Conservation (phyloP, 2,329 filamentous ascomycete species). For the Trichoderma sp. region DNA sequence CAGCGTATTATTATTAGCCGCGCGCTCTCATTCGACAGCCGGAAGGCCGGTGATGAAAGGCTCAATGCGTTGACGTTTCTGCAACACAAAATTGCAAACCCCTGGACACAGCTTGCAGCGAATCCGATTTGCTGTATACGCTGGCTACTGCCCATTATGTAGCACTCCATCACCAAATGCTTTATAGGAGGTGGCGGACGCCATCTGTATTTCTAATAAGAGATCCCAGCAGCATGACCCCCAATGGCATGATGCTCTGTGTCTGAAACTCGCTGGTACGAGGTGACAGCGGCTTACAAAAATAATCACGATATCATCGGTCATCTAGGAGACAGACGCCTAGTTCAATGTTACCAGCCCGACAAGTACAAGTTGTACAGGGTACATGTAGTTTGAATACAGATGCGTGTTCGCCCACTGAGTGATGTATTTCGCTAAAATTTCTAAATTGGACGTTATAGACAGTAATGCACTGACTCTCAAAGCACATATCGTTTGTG, state of each 20-base stretch:
- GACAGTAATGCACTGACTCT: background rate
- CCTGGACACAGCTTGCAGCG: background rate
- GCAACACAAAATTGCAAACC: background rate
- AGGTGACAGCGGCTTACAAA: background rate
- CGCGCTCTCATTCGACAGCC: conserved; percentile 11
- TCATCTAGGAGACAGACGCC: background rate
- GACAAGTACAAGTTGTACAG: background rate
- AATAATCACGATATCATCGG: background rate
- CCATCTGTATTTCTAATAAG: background rate
- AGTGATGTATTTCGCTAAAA: background rate
- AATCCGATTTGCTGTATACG: background rate
- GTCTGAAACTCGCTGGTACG: background rate
- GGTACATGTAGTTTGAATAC: background rate
- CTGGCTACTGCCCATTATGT: background rate
- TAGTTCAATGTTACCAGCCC: background rate
- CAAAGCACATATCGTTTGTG: background rate
- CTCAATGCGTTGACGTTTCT: background rate
- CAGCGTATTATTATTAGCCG: background rate
- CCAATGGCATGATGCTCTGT: background rate
- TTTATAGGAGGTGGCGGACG: background rate
- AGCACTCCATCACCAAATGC: background rate
- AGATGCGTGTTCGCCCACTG: background rate
- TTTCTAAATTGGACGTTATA: background rate
- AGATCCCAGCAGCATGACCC: background rate
- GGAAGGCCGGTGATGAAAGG: conserved; percentile 17